These are phyloP conservation scores for Phytophthora citrophthora DNA, from an alignment of 352 stramenopile species.

Conservation along the genomic window DNA sequence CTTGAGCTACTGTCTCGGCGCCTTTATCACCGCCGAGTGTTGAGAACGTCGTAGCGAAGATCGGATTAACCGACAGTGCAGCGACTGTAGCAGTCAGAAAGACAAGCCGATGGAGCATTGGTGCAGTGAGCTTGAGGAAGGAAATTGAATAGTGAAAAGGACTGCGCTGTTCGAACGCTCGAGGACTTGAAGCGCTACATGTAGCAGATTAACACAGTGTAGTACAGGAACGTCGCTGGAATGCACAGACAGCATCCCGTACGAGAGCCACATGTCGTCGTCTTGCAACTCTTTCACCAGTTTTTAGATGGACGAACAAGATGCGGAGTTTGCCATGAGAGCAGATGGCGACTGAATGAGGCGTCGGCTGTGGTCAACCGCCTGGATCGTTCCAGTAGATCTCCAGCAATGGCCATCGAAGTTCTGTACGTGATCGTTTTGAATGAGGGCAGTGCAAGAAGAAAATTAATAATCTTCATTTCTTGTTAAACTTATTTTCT, in stretches of 20 bases:
- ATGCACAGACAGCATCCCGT: not conserved
- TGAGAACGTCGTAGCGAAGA: slow-evolving; percentile 16
- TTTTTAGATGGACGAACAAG: slow-evolving; percentile 19
- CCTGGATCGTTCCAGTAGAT: slow-evolving; percentile 10
- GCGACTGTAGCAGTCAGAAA: slow-evolving; percentile 15
- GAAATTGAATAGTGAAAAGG: slow-evolving; percentile 24
- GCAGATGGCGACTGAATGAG: slow-evolving; percentile 25
- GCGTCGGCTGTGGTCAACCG: slow-evolving; percentile 3
- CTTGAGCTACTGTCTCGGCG: slow-evolving; percentile 15
- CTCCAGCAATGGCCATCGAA: not conserved
- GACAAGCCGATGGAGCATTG: slow-evolving; percentile 24
- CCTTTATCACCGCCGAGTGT: slow-evolving; percentile 13
- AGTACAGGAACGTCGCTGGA: not conserved
- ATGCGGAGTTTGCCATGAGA: not conserved
- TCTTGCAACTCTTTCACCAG: slow-evolving; percentile 20
- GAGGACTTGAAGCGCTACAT: slow-evolving; percentile 12
- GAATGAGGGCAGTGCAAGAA: not conserved
- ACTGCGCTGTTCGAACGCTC: slow-evolving; percentile 17
- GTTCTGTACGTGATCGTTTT: not conserved
- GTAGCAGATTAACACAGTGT: slow-evolving; percentile 6
- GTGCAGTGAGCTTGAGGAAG: not conserved
- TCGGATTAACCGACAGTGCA: slow-evolving; percentile 6
- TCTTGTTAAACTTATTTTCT: too few species aligned
- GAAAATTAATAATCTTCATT: too few species aligned
- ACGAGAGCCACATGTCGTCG: slow-evolving; percentile 4